These are phyloP conservation scores for Phytophthora idaei DNA, from an alignment of 352 stramenopile species.

Conservation along the genomic window DNA sequence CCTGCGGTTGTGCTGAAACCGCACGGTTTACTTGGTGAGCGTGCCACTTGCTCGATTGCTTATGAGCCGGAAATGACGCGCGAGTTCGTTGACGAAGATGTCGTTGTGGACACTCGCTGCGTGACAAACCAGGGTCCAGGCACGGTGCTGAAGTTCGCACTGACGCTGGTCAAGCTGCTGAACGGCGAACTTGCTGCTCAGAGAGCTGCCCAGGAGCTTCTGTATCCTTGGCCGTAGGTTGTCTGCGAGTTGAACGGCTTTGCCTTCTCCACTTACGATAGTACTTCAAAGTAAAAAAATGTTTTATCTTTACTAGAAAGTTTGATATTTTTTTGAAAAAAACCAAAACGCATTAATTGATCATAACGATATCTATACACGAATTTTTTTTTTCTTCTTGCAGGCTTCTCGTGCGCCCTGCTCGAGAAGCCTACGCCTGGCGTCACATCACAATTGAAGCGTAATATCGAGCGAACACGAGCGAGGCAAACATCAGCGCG, in stretches of 20 bases:
- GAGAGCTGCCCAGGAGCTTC: constrained; percentile 48
- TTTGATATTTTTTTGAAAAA: too few species aligned
- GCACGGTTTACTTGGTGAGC: constrained; percentile 48
- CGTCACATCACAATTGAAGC: constrained; percentile 49
- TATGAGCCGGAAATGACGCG: constrained; percentile 50
- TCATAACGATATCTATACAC: too few species aligned
- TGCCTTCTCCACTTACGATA: background rate
- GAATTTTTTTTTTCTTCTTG: constrained; percentile 5
- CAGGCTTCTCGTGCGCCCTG: constrained; percentile 26
- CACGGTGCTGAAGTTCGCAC: constrained; percentile 51
- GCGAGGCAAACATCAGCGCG: constrained; percentile 92
- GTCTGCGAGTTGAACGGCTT: background rate
- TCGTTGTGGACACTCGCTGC: constrained; percentile 63
- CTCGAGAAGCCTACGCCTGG: constrained; percentile 25
- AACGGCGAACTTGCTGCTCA: constrained; percentile 47
- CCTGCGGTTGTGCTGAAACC: constrained; percentile 54
- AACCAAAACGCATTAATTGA: too few species aligned
- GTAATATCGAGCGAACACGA: constrained; percentile 75
- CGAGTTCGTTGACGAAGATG: constrained; percentile 52
- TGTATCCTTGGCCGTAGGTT: constrained; percentile 36
- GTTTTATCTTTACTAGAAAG: too few species aligned
- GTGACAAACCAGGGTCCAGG: constrained; percentile 68
- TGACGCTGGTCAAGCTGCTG: constrained; percentile 65
- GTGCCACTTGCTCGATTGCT: constrained; percentile 56
- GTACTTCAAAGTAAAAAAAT: background rate